Evolutionary conservation across 2,329 filamentous ascomycete genomes (phyloP).

Genomic region (Tolypocladium ophioglossoides): DNA sequence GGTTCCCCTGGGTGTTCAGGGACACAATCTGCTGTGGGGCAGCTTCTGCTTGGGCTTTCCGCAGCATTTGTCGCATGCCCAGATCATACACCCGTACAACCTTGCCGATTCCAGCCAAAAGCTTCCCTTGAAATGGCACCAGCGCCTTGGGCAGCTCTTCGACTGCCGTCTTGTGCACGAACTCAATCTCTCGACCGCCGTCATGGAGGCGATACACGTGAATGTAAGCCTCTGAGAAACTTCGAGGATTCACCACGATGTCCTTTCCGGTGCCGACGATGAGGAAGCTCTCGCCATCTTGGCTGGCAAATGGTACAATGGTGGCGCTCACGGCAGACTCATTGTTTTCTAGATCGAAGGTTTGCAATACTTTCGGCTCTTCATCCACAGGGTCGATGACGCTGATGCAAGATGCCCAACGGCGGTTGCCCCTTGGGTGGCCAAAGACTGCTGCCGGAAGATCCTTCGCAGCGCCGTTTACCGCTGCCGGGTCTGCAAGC

Average conservation of each 20-base stretch:
- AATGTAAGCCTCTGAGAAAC: constrained; percentile 70
- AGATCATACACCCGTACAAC: constrained; percentile 83
- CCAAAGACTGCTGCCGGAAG: constrained; percentile 78
- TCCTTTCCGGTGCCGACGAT: constrained; percentile 91
- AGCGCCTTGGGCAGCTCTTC: constrained; percentile 86
- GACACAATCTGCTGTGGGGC: constrained; percentile 76
- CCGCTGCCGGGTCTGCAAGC: constrained; percentile 57
- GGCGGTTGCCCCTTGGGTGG: constrained; percentile 69
- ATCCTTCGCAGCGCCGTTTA: constrained; percentile 61
- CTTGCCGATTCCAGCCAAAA: constrained; percentile 77
- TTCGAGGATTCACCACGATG: constrained; percentile 66
- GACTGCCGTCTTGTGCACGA: constrained; percentile 92
- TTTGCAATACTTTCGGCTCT: constrained; percentile 60
- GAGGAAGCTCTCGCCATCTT: constrained; percentile 84
- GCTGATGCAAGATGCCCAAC: constrained; percentile 95
- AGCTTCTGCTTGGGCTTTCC: constrained; percentile 78
- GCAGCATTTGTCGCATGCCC: constrained; percentile 82
- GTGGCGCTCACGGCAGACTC: constrained; percentile 84
- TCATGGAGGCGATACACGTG: constrained; percentile 87
- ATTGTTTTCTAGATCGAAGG: constrained; percentile 76
- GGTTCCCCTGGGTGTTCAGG: constrained; percentile 79
- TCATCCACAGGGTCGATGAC: constrained; percentile 73
- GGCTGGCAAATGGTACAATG: constrained; percentile 75
- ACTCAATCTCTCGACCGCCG: constrained; percentile 78
- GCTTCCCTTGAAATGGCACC: constrained; percentile 80